Evolutionary conservation across 306 rosid species (phyloP), one percentile per base, ranked within the genome.

Genomic region (Aeschynomene evenia): DNA sequence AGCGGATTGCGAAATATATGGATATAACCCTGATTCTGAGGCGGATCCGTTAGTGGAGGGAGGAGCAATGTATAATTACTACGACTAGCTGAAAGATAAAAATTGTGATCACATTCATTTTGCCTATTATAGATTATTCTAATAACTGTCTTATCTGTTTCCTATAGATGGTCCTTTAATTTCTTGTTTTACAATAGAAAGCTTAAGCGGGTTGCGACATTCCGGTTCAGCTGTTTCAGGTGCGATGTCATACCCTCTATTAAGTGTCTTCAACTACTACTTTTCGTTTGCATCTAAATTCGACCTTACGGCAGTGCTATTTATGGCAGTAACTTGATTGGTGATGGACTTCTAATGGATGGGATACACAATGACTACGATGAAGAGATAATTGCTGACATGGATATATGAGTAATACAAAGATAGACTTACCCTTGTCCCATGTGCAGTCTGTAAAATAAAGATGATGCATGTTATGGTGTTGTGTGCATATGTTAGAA

Each of bases 181-280:
- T 91, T 91, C 87, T 87, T 94, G 78, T 94, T 94, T 83, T 94
- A 91, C 68, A 91, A 88, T 67, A 72, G 97, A 79, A 94, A 88
- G 82, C 89, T 87, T 36, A 94, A 91, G 84, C 89, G 97, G 28
- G 78, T 94, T 1, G 91, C 89, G 77, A 87, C 91, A 59, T 91
- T 91, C 73, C 90, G 85, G 23, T 80, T 91, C 76, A 75, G 86
- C 84, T 91, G 99, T 87, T 80, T 84, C 81, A 94, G 97, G 97
- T 94, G 75, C 66, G 16, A 33, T 48, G 65, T 53, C 21, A 39
- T 8, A 40, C 19, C 12, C 29, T 72, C 54, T 45, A 29, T 22
- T 3, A 11, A 19, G 22, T 52, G 15, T 63, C 9, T 5, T 19
- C 55, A 45, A 37, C 53, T 59, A 37, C 53, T 59, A 40, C 63